Percentiles rank a stretch among this genome's conserved stretches.
These are phyloP conservation scores for Penicillium sp. DNA, from an alignment of 2,329 filamentous ascomycete species.

Conservation along the genomic window DNA sequence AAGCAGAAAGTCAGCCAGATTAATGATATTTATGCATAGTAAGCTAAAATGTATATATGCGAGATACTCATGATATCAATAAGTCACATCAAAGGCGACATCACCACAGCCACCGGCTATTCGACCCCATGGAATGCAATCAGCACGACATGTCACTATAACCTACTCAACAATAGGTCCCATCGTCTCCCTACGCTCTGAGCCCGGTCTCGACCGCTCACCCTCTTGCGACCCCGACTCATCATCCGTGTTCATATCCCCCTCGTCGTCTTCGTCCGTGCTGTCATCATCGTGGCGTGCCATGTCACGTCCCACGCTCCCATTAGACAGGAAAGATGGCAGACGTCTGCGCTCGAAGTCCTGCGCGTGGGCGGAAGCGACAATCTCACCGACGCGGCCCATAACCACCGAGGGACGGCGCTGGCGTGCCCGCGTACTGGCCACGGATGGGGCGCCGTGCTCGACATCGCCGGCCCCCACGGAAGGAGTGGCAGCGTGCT, in stretches of 20 bases:
- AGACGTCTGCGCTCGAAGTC: slow-evolving; percentile 81
- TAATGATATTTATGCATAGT: slow-evolving; percentile 9
- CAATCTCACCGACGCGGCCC: slow-evolving; percentile 60
- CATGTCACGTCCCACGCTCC: slow-evolving; percentile 34
- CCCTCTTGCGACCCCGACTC: slow-evolving; percentile 17
- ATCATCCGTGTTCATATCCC: slow-evolving; percentile 29
- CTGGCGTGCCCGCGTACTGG: slow-evolving; percentile 26
- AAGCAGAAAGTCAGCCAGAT: neutral
- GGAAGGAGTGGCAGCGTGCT: slow-evolving; percentile 18
- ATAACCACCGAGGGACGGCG: slow-evolving; percentile 39
- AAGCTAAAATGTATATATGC: slow-evolving; percentile 6
- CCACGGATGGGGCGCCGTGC: slow-evolving; percentile 26
- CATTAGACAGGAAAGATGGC: slow-evolving; percentile 43
- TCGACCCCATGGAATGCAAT: neutral
- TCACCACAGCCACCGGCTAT: neutral
- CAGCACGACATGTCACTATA: neutral
- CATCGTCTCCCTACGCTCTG: slow-evolving; percentile 3
- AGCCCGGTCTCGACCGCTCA: neutral
- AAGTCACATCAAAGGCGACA: neutral
- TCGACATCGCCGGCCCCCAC: slow-evolving; percentile 28
- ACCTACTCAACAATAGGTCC: slow-evolving; percentile 9
- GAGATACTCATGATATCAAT: slow-evolving; percentile 3
- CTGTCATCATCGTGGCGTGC: slow-evolving; percentile 36
- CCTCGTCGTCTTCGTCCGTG: slow-evolving; percentile 39
- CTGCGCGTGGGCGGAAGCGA: slow-evolving; percentile 80